Percentiles rank a stretch among this genome's conserved stretches.
These are phyloP conservation scores for Dissophora ornata DNA, from an alignment of 192 early-diverging fungal genomes.

Conservation along the genomic window DNA sequence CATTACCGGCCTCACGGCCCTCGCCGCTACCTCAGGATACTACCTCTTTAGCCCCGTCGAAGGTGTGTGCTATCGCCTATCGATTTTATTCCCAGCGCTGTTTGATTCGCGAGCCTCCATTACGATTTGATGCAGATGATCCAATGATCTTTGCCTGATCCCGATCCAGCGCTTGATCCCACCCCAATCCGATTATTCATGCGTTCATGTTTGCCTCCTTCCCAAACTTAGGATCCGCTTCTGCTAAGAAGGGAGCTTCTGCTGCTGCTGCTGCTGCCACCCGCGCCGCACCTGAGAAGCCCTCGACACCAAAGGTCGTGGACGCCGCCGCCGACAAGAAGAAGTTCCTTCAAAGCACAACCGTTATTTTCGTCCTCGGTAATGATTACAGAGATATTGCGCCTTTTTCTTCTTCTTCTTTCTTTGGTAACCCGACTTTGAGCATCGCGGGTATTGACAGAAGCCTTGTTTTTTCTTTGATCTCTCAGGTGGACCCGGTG, in stretches of 20 bases:
- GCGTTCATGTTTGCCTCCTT: no score
- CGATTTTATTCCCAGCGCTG: no score
- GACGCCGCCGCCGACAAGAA: constrained; percentile 34
- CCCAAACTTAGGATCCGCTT: no score
- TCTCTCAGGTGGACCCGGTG: constrained; percentile 79
- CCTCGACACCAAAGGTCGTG: constrained; percentile 4
- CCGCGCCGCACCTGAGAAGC: background rate
- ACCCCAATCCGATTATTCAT: no score
- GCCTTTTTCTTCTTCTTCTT: background rate
- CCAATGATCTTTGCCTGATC: no score
- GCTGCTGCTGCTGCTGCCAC: constrained; percentile 1
- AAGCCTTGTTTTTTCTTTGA: no score
- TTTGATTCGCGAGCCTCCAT: no score
- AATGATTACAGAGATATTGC: background rate
- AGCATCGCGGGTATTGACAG: no score
- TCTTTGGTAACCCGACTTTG: background rate
- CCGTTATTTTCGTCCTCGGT: constrained; percentile 92
- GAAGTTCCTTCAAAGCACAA: constrained; percentile 61
- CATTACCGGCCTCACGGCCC: constrained; percentile 35
- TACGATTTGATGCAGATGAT: no score
- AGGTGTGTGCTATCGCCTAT: constrained; percentile 7
- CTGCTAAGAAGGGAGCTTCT: background rate
- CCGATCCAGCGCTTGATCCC: no score
- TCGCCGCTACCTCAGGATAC: constrained; percentile 51
- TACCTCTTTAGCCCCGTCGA: constrained; percentile 54